Evolutionary conservation across 495 filamentous ascomycete genomes (phyloP).

Genomic region (Pseudevernia furfuracea): DNA sequence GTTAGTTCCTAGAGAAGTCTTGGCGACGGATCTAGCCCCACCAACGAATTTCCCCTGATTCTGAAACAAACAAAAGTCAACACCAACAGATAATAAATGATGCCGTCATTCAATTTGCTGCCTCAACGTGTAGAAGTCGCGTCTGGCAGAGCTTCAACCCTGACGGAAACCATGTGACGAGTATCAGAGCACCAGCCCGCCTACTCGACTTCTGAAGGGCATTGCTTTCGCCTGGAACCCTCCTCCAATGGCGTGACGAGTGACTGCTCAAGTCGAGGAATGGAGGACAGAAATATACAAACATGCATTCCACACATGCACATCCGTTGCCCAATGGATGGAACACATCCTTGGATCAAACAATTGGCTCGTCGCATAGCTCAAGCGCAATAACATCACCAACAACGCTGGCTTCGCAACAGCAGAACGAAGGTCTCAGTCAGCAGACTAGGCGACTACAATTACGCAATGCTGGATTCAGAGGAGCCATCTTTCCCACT

Average conservation of each 20-base stretch:
- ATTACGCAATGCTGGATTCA: slow-evolving; percentile 33
- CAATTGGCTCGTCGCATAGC: slow-evolving; percentile 1
- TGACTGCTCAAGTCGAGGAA: slow-evolving; percentile 8
- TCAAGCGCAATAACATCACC: slow-evolving; percentile 12
- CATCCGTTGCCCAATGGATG: slow-evolving; percentile 19
- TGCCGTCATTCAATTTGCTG: not conserved
- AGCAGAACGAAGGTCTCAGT: slow-evolving; percentile 19
- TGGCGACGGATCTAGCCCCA: no score
- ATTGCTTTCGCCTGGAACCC: slow-evolving; percentile 5
- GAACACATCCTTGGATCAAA: slow-evolving; percentile 7
- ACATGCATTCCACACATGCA: slow-evolving; percentile 26
- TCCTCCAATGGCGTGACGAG: slow-evolving; percentile 10
- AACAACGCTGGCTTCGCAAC: slow-evolving; percentile 9
- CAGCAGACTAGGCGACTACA: slow-evolving; percentile 30
- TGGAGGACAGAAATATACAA: slow-evolving; percentile 15
- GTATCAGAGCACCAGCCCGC: not conserved
- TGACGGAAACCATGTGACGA: not conserved
- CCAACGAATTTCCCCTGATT: no score
- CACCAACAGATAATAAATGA: not conserved
- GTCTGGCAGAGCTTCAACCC: not conserved
- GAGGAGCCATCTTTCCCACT: slow-evolving; percentile 25
- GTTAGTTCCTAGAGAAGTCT: no score
- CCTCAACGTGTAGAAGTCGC: not conserved
- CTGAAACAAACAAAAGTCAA: no score
- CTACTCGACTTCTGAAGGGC: not conserved